Evolutionary conservation across 2,329 filamentous ascomycete genomes (phyloP), one percentile per base, ranked within the genome.

Genomic region (Cordyceps militaris): DNA sequence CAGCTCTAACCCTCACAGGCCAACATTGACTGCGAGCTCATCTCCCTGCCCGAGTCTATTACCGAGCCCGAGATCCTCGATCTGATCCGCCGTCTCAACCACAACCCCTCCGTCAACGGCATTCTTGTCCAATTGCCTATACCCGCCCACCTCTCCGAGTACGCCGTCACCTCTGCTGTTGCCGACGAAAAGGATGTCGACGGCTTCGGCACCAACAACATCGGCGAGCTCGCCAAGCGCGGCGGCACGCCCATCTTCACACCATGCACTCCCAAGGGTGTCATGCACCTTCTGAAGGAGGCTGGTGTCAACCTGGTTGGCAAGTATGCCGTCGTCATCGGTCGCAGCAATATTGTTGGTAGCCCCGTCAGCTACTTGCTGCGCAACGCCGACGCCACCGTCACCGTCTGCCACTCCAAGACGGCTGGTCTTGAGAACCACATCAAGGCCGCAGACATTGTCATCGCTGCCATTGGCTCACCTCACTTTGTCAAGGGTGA

Each of bases 131-230:
- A 99, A 75, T 76, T 99, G 60, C 94, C 94, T 38, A 79, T 99
- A 21, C 94, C 94, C 19, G 85, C 85, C 66, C 88, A 95, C 71
- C 86, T 99, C 67, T 90, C 91, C 59, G 94, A 99, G 77, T 91
- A 96, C 71, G 78, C 82, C 43, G 79, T 99, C 68, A 99, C 94
- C 32, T 96, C 91, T 50, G 87, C 91, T 21, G 94, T 99, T 19
- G 82, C 89, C 44, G 88, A 93, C 66, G 89, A 94, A 74, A 99
- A 99, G 76, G 94, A 99, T 78, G 94, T 99, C 53, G 94, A 99
- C 74, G 94, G 94, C 54, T 99, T 99, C 69, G 93, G 94, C 58
- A 87, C 91, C 58, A 82, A 81, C 68, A 99, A 97, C 76, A 97
- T 99, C 70, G 94, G 94, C 63, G 93, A 97, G 77, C 82, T 99